A percentile compares a stretch with the other conserved stretches of the same genome.
Evolutionary conservation across 371 early-diverging fungal species (phyloP).

Genomic region (Phascolomyces articulosus): DNA sequence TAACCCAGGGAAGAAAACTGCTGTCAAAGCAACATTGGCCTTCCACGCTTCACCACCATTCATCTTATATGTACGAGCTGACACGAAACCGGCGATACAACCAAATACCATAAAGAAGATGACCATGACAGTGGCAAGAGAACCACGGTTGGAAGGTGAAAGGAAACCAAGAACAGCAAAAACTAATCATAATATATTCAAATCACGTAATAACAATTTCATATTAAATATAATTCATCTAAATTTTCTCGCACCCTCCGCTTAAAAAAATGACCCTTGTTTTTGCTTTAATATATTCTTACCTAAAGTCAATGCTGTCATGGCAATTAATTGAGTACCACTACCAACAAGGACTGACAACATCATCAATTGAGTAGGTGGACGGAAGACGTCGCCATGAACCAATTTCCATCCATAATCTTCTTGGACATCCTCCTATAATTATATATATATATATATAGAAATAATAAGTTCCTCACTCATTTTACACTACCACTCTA

Average conservation of each 20-base stretch:
- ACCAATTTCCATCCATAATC: constrained; percentile 94
- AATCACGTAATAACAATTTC: not conserved
- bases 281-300: not conserved
- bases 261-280: no score
- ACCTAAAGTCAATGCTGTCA: constrained; percentile 78
- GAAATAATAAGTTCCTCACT: no score
- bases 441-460: no score
- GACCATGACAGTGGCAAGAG: constrained; percentile 88
- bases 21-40: constrained; percentile 81
- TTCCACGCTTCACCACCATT: constrained; percentile 90
- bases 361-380: constrained; percentile 79
- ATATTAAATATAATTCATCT: no score
- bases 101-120: constrained; percentile 90
- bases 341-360: constrained; percentile 89
- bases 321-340: constrained; percentile 89
- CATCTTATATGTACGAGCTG: constrained; percentile 93
- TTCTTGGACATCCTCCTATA: constrained; percentile 82
- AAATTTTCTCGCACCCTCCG: no score
- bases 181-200: constrained; percentile 35
- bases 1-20: constrained; percentile 85
- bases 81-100: constrained; percentile 84
- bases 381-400: constrained; percentile 94
- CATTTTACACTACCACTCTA: no score
- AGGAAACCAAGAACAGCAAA: constrained; percentile 97
- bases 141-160: constrained; percentile 94